Conservation (phyloP, 768 basidiomycete species). For the Leccinum variicolor region DNA sequence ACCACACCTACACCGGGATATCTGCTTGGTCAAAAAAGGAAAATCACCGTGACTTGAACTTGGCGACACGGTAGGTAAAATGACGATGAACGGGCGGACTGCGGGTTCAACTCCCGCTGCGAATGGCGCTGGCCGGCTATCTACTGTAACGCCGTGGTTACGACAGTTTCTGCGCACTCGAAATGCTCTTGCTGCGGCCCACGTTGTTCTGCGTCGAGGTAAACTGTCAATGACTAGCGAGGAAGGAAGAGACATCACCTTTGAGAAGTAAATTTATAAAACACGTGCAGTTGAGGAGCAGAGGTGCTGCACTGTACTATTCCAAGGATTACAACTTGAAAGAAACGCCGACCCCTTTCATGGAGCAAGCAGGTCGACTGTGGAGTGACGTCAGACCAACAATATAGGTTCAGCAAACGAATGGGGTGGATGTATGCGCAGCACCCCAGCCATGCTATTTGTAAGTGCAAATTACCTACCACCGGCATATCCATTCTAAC, state of each 20-base stretch:
- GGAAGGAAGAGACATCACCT: neutral
- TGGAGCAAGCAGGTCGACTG: no score
- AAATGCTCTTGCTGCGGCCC: neutral
- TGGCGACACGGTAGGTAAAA: neutral
- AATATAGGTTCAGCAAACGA: neutral
- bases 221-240: neutral
- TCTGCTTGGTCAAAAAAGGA: no score
- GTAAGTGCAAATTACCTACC: neutral
- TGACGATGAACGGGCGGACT: neutral
- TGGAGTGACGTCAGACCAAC: neutral
- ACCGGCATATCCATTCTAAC: neutral
- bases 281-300: no score
- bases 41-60: no score
- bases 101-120: no score
- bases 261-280: neutral
- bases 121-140: neutral
- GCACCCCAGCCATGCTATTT: neutral
- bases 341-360: neutral
- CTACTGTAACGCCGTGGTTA: neutral
- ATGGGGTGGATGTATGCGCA: neutral
- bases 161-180: neutral
- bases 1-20: no score
- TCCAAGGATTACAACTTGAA: no score
- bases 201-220: neutral
- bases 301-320: neutral